Evolutionary conservation across 768 basidiomycete genomes (phyloP), one percentile per base, ranked within the genome.

Genomic region (Mycena albidolilacea): DNA sequence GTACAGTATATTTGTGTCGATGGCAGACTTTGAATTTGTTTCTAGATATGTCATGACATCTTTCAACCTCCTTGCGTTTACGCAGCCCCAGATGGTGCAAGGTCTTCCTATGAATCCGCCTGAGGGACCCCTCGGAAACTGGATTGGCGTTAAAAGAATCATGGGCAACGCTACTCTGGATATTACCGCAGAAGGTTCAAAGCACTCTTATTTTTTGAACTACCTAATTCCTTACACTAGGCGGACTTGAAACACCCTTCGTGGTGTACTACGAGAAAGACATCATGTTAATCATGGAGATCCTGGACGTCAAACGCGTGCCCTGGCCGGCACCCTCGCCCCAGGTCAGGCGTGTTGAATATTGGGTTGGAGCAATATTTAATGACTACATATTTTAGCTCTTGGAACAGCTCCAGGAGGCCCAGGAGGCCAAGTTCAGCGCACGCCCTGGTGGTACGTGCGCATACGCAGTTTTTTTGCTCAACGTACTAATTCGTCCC

Each of bases 31-130:
- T 23, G 37, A 11, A 8, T n/a, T 30, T 10, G 30, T 30, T 19
- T 38, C 19, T 46, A 77, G 75, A 68, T 77, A 78, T 63, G 71
- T 78, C 9, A 69, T 77, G 70, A 75, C 73, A 15, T 73, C 73
- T 64, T 78, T 77, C 65, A 54, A 71, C 37, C 23, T 67, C 21
- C 62, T 74, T 19, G 75, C 77, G 7, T 78, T 77, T 62, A 76
- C 75, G 10, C 77, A 77, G 44, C 69, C 64, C 21, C 71, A 77
- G 62, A 69, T 72, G 50, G 57, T 65, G 54, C 30, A 66, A 7
- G 50, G 50, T 9, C 15, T 64, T n/a, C 62, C 70, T 19, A 21
- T 71, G 57, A 76, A 61, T 41, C 55, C 75, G 15, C 68, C 75
- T 7, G 11, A 52, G 19, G 71, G 67, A 17, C 69, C 57, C 5